phyloP scores from a whole-genome alignment of 2,329 filamentous ascomycete genomes.

The Fusarium multiceps region DNA sequence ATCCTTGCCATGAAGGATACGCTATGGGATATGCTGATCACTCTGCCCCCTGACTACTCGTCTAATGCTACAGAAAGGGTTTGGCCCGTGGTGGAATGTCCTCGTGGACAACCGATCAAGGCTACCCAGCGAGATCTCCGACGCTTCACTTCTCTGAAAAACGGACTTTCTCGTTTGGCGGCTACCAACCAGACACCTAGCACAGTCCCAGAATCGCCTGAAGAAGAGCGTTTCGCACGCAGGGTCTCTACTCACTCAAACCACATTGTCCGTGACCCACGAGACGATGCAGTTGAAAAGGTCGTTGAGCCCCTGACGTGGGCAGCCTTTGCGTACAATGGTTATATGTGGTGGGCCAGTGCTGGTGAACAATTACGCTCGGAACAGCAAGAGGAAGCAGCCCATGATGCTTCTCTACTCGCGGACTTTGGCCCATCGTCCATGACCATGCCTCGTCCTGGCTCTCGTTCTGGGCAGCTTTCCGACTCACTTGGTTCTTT shows the following conservation, averaged over 20 bases:
- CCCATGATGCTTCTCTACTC: conserved; percentile 66
- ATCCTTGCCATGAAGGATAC: conserved; percentile 87
- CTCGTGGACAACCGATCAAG: conserved; percentile 73
- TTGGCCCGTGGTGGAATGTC: conserved; percentile 81
- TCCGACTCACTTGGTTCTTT: conserved; percentile 60
- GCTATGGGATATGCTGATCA: conserved; percentile 90
- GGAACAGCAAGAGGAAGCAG: conserved; percentile 68
- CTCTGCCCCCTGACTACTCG: conserved; percentile 74
- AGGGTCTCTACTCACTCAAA: conserved; percentile 46
- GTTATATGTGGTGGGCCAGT: conserved; percentile 92
- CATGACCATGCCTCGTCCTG: conserved; percentile 48
- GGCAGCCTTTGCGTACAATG: conserved; percentile 81
- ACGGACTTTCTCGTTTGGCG: conserved; percentile 66
- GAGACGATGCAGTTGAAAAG: conserved; percentile 63
- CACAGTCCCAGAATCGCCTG: conserved; percentile 46
- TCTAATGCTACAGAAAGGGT: conserved; percentile 68
- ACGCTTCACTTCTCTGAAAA: conserved; percentile 77
- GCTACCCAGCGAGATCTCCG: conserved; percentile 92
- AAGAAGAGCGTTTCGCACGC: conserved; percentile 43
- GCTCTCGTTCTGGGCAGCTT: conserved; percentile 51
- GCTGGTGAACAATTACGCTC: conserved; percentile 77
- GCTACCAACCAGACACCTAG: conserved; percentile 37
- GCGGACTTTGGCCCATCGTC: conserved; percentile 60
- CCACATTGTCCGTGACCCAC: conserved; percentile 50
- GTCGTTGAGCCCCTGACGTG: conserved; percentile 73